phyloP scores from a whole-genome alignment of 1,284 basidiomycete genomes.

The Boletus calvinii region DNA sequence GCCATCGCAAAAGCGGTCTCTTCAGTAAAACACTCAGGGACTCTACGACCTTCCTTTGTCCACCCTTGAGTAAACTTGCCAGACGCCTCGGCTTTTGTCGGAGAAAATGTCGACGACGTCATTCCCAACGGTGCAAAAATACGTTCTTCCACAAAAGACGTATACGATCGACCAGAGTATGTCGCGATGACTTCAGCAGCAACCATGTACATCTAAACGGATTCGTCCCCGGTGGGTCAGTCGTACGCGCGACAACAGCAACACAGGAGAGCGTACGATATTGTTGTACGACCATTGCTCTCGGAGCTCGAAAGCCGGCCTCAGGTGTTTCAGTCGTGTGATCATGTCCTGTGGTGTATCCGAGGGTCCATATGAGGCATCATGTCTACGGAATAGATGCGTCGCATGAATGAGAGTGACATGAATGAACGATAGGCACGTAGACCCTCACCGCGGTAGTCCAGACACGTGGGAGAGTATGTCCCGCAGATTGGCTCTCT shows the following conservation, averaged over 20 bases:
- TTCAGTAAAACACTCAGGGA: conserved; percentile 31
- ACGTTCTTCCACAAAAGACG: conserved; percentile 33
- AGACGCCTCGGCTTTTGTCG: conserved; percentile 30
- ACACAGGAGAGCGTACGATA: conserved; percentile 23
- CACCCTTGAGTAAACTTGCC: conserved; percentile 38
- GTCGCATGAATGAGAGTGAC: not conserved
- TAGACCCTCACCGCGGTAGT: conserved; percentile 30
- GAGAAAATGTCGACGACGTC: conserved; percentile 38
- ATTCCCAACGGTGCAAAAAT: conserved; percentile 35
- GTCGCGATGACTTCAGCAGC: conserved; percentile 35
- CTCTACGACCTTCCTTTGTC: conserved; percentile 25
- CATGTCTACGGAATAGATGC: conserved; percentile 29
- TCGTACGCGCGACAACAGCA: no score
- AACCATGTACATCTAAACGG: conserved; percentile 37
- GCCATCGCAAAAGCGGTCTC: conserved; percentile 25
- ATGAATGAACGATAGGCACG: not conserved
- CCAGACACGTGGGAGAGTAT: conserved; percentile 42
- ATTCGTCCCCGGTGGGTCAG: not conserved
- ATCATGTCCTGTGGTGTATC: conserved; percentile 33
- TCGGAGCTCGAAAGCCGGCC: conserved; percentile 40
- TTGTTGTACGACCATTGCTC: conserved; percentile 44
- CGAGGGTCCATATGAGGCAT: conserved; percentile 32
- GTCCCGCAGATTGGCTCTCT: conserved; percentile 37
- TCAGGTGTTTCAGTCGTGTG: conserved; percentile 34
- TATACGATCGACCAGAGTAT: conserved; percentile 35